These are phyloP conservation scores for Sphagnum magellanicum DNA, from an alignment of 228 moss, liverwort and hornwort genomes.

Conservation along the genomic window DNA sequence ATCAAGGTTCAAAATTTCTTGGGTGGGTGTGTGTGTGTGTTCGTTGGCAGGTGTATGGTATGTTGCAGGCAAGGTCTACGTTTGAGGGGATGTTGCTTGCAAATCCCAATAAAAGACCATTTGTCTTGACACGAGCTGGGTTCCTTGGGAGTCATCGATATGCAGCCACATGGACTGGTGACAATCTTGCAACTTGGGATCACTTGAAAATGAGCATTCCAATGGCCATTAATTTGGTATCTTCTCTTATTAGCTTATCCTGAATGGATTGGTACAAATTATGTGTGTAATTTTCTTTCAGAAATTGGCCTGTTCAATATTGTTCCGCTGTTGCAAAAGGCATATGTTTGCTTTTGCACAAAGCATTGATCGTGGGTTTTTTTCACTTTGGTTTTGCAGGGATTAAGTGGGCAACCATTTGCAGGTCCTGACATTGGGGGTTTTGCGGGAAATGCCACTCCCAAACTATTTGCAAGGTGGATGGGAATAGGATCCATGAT, in stretches of 20 bases:
- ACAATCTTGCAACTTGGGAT: conserved; percentile 84
- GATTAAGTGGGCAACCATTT: conserved; percentile 88
- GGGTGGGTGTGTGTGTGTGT: no score
- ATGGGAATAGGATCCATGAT: conserved; percentile 89
- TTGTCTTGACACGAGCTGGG: conserved; percentile 87
- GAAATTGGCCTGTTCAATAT: no score
- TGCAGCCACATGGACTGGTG: conserved; percentile 94
- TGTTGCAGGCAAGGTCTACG: conserved; percentile 72
- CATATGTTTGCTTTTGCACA: no score
- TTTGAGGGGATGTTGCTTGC: conserved; percentile 71
- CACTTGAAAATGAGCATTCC: conserved; percentile 97
- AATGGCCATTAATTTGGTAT: conserved; percentile 82
- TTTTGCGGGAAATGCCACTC: conserved; percentile 73
- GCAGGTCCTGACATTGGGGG: conserved; percentile 94
- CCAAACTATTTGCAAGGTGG: conserved; percentile 75
- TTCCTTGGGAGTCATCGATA: conserved; percentile 76
- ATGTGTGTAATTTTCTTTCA: no score
- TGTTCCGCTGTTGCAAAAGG: no score
- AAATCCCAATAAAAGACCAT: conserved; percentile 58
- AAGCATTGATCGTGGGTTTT: no score
- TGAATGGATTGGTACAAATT: no score
- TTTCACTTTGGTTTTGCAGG: conserved; percentile 20
- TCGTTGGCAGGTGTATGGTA: conserved; percentile 66
- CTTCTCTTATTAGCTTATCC: no score
- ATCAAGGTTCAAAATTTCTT: no score